Base-by-base conservation (phyloP, 805 yeast species). In the Starmera quercuum region DNA sequence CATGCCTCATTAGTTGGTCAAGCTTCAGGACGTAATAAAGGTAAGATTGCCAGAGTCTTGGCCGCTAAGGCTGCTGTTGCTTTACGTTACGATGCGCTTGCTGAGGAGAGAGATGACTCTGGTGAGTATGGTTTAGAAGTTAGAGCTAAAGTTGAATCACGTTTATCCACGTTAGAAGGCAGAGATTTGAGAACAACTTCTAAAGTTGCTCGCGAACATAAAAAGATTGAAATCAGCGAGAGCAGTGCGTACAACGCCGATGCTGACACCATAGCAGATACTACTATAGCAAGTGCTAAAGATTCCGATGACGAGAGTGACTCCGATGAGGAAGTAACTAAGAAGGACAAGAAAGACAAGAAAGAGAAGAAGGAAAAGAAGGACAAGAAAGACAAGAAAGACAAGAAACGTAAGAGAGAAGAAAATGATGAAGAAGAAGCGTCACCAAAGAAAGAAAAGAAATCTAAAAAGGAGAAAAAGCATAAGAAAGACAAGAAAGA, bases 1-100 rank as follows among this genome's bases (percentile, higher is more conserved):
- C 97, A 92, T 60, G 95, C 98, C 38, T 86, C 96, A 20, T 72
- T 92, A 45, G 95, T 92, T 48, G 98, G 98, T 45, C 96, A 90
- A 72, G 98, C 98, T 38, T 74, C 95, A 33, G 96, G 96, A 65
- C 83, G 83, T 66, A 92, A 92, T 71, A 92, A 92, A 74, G 98
- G 98, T 70, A 92, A 88, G 72, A 86, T 92, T 59, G 97, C 98
- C 38, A 82, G 98, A 71, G 95, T 92, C 48, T 75, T 92, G 45
- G 98, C 98, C 51, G 97, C 97, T 39, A 92, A 92, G 71, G 95
- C 97, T 47, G 95, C 98, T 36, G 94, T 92, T 53, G 84, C 96
- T 42, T 71, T 90, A 50, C 84, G 98, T 72, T 90, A 83, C 61
- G 98, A 92, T 68, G 95, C 97, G 21, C 71, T 92, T 41, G 82